Conservation (phyloP, 2,329 filamentous ascomycete species). For the Sarocladium strictum region DNA sequence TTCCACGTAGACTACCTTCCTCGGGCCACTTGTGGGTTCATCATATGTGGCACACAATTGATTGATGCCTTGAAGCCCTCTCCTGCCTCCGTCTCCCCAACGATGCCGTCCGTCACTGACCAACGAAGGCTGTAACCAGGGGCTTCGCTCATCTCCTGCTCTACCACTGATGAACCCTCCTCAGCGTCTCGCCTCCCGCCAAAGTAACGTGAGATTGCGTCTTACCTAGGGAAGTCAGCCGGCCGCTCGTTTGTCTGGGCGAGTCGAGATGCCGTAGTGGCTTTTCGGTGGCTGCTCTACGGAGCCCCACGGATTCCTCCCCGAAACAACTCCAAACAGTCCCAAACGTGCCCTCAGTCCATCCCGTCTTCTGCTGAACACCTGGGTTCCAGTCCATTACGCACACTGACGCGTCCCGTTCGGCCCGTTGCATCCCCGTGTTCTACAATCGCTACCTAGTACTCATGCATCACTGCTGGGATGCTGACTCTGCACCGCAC, state of each 20-base stretch:
- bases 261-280: no score
- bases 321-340: neutral
- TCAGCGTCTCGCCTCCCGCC: neutral
- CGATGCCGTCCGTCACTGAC: no score
- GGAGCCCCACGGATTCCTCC: neutral
- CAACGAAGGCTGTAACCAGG: neutral
- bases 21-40: no score
- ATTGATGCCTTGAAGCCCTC: no score
- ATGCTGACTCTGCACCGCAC: no score
- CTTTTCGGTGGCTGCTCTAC: neutral
- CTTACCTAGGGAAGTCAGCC: neutral
- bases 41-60: no score
- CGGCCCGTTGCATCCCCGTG: neutral
- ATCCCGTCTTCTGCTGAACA: no score
- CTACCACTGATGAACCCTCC: no score
- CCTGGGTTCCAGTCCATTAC: neutral
- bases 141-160: neutral
- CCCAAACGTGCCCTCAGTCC: neutral
- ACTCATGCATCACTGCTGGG: neutral
- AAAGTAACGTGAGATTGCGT: neutral
- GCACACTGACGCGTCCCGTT: neutral
- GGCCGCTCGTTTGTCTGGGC: no score
- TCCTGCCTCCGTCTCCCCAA: no score
- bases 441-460: no score
- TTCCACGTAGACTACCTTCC: no score